Base-by-base conservation (phyloP, 2,329 filamentous ascomycete genomes). In the Neopestalotiopsis sp. region DNA sequence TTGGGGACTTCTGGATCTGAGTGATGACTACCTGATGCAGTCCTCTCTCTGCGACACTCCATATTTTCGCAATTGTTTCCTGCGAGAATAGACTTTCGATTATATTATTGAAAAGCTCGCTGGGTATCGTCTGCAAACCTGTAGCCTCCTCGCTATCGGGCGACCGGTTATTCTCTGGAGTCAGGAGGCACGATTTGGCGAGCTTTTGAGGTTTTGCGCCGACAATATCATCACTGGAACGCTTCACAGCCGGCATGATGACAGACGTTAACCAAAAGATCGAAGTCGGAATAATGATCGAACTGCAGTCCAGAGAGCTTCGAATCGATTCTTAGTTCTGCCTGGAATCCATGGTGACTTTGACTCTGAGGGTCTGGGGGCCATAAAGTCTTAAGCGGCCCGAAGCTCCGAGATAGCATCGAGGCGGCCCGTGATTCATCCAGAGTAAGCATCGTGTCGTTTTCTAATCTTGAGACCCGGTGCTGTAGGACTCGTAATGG, bases 11-110 rank as follows among this genome's bases (percentile, higher is more conserved):
- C 17, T 56, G 1, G 28, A 38, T 28, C 57, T 14, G 2, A 7
- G 20, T 20, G 13, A 12, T 12, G 49, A 14, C 7, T 62, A 66
- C 52, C 64, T 66, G 64, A 24, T 24, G 52, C 34, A 66, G 28
- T 60, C 63, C 63, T 40, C 59, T 66, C 63, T 30, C 17, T 5
- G 64, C 64, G 38, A 66, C 42, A 34, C 45, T 49, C 64, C 64
- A 66, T 30, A 66, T 32, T 30, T 66, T 66, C n/a, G 45, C 64
- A 13, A 57, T 45, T 17, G 32, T 40, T 14, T 9, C 4, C 6
- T 28, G 24, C 4, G 64, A 66, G 64, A 57, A 66, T 14, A 66
- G 45, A 5, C 58, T 45, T 10, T 66, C 1, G 6, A 66, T 32
- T 20, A 34, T 3, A 58, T 13, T 9, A 4, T 38, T 28, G 24